Evolutionary conservation across 176 grass and related monocot genomes (phyloP), one percentile per base, ranked within the genome.

Genomic region (Bonia amplexicaulis): DNA sequence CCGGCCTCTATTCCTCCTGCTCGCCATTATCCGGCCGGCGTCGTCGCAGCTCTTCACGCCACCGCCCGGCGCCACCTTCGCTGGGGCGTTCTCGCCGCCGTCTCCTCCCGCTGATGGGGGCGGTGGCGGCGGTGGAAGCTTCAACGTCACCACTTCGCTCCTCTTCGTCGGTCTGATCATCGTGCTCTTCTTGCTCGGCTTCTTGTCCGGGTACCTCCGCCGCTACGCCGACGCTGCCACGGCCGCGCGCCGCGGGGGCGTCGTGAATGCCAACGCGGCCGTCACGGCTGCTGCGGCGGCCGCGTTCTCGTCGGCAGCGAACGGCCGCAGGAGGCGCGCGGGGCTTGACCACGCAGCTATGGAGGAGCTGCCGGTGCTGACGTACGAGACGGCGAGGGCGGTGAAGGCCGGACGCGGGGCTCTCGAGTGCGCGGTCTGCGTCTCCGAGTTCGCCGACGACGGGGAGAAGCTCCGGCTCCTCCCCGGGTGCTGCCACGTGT

Each of bases 361-460:
- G 62, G 92, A 92, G 26, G 83, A 90, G 39, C 88, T 97, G 22
- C 95, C 95, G 20, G 86, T 90, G 11, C 90, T 97, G 48, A 74
- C 86, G 4, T 97, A 92, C 86, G 89, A 81, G n/a, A 88, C 46
- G 59, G 89, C 89, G 14, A 66, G 76, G 78, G 79, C 72, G 33
- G 74, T 96, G 22, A 97, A 94, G 84, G 84, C 90, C 46, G 88
- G 90, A 9, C 73, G 54, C 49, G 80, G 79, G 0, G 81, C 90
- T 39, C 88, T 92, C 25, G 92, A 95, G 88, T 97, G 95, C 85
- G 90, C 90, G 3, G 85, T 97, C 40, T 97, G 95, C 89, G 89
- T 97, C 51, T 55, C 85, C 57, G 87, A 86, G 85, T 95, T 97
- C 88, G 69, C 14, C 41, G 84, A 86, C 22, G 95, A 88, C 86